A percentile compares a stretch with the other conserved stretches of the same genome.
These are phyloP conservation scores for Claviceps purpurea DNA, from an alignment of 2,329 filamentous ascomycete species.

Conservation along the genomic window DNA sequence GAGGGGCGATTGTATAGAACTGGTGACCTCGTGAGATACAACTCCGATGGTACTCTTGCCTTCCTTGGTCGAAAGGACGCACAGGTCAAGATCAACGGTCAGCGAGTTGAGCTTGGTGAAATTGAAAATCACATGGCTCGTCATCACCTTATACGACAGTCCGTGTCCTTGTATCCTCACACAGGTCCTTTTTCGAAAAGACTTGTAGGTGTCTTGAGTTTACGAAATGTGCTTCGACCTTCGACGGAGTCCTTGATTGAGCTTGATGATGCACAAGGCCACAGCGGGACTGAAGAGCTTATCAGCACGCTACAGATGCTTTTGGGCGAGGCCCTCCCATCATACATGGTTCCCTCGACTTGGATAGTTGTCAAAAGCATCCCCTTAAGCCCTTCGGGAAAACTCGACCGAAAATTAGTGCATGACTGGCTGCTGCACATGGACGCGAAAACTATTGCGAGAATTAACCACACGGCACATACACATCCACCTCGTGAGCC, in stretches of 20 bases:
- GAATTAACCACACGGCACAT: neutral
- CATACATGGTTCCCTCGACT: conserved; percentile 2
- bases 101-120: conserved; percentile 27
- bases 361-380: conserved; percentile 3
- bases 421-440: conserved; percentile 2
- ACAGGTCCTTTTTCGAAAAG: neutral
- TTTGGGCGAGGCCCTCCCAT: conserved; percentile 1
- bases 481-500: neutral
- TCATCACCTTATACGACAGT: neutral
- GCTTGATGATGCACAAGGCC: neutral
- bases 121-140: conserved; percentile 9
- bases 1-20: conserved; percentile 19
- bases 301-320: conserved; percentile 5
- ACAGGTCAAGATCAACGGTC: conserved; percentile 39
- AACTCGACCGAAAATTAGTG: conserved; percentile 8
- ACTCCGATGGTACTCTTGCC: conserved; percentile 16
- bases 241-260: neutral
- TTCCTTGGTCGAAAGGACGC: conserved; percentile 29
- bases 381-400: conserved; percentile 8
- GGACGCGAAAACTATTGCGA: neutral
- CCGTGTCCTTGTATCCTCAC: neutral
- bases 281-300: conserved; percentile 1
- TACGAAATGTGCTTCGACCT: neutral
- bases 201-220: conserved; percentile 1
- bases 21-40: conserved; percentile 18